Evolutionary conservation across 805 yeast genomes (phyloP).

Genomic region (Candida cerambycidarum): DNA sequence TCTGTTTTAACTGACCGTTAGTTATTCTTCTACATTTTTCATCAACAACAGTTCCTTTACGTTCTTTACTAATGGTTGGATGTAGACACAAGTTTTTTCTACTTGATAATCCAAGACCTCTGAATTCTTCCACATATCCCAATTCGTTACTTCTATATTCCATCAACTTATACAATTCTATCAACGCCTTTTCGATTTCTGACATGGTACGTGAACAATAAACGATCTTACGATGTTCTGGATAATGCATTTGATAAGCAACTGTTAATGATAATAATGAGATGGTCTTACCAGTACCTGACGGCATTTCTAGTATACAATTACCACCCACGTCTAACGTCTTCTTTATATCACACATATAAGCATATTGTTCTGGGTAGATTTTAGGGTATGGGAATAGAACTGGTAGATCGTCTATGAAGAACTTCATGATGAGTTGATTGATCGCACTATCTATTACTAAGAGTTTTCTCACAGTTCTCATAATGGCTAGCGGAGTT

Average conservation of each 20-base stretch:
- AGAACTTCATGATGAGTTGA: constrained; percentile 57
- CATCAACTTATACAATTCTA: constrained; percentile 88
- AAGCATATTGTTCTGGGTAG: constrained; percentile 97
- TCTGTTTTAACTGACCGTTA: constrained; percentile 78
- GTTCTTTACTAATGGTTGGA: constrained; percentile 81
- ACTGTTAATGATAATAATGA: constrained; percentile 87
- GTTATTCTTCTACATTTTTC: constrained; percentile 95
- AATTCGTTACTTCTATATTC: constrained; percentile 77
- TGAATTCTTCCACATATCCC: constrained; percentile 84
- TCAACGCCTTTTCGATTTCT: constrained; percentile 95
- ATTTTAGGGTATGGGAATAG: constrained; percentile 94
- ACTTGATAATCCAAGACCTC: constrained; percentile 91
- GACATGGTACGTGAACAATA: constrained; percentile 99
- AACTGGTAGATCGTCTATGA: constrained; percentile 93
- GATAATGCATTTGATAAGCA: constrained; percentile 93
- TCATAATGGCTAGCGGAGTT: no score
- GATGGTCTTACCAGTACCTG: constrained; percentile 98
- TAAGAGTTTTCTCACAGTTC: no score
- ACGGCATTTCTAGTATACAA: constrained; percentile 97
- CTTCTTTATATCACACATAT: constrained; percentile 93
- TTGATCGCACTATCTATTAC: no score
- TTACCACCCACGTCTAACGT: constrained; percentile 96
- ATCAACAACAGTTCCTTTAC: constrained; percentile 91
- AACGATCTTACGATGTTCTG: constrained; percentile 90
- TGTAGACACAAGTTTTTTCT: constrained; percentile 93